Evolutionary conservation across 2,329 filamentous ascomycete genomes (phyloP), one percentile per base, ranked within the genome.

Genomic region (Intubia oerlemansii): DNA sequence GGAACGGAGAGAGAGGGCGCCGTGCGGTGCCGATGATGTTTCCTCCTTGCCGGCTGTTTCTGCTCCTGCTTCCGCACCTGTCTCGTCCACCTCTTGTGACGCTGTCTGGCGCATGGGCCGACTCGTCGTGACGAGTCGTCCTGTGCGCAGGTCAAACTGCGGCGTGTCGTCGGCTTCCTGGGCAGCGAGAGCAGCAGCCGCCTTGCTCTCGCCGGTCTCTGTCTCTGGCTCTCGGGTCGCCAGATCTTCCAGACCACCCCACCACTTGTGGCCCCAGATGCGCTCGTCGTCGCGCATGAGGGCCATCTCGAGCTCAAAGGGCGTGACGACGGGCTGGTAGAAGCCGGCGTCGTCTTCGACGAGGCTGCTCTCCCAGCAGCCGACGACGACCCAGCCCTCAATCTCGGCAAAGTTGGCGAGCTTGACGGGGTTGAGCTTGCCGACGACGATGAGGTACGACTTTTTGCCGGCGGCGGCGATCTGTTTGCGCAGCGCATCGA

Each of bases 351-450:
- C 76, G 37, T 82, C 81, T 41, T 93, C 85, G 5, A 98, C 67
- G 28, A 95, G 54, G 34, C 78, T 81, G 47, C 84, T 92, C 53
- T 98, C 88, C 88, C 88, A 98, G 51, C 88, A 98, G 3, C 88
- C 85, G 8, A 98, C 79, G 0, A 95, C 82, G 0, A 95, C 82
- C 88, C 88, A 98, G 11, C 82, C 85, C 24, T 82, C 85, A 5
- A 98, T 68, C 49, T 98, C 88, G 33, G 76, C 69, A 52, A 98
- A 98, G 50, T 98, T 98, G 27, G 88, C 88, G 14, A 98, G 62
- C 49, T 98, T 98, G 21, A 84, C 85, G 0, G 84, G 74, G 44
- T 95, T 98, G 16, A 98, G 60, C 48, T 95, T 95, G 34, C 88
- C 88, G 0, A 98, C 88, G 2, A 98, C 88, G 27, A 98, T 80